Conservation (phyloP, 768 basidiomycete genomes). For the Calvatia gigantea region DNA sequence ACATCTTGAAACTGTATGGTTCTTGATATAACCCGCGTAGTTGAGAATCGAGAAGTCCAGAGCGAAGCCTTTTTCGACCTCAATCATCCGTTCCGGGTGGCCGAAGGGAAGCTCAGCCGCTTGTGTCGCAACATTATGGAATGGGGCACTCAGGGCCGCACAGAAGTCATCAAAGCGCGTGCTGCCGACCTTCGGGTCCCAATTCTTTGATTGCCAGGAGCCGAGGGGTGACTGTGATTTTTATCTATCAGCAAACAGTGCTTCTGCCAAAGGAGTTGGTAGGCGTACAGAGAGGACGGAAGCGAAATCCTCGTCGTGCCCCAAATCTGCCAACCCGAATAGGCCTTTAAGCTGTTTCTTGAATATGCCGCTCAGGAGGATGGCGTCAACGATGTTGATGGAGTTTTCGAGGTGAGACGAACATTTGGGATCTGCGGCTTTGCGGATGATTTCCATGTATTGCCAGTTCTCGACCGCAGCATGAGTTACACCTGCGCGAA, state of each 20-base stretch:
- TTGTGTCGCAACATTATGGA: slow-evolving; percentile 23
- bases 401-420: slow-evolving; percentile 53
- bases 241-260: neutral
- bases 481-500: slow-evolving; percentile 70
- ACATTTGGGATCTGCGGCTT: slow-evolving; percentile 62
- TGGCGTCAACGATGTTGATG: slow-evolving; percentile 56
- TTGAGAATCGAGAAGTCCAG: slow-evolving; percentile 63
- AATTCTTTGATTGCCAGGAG: slow-evolving; percentile 81
- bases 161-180: slow-evolving; percentile 70
- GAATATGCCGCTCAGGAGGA: slow-evolving; percentile 47
- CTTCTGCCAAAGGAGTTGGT: slow-evolving; percentile 18
- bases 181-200: slow-evolving; percentile 74
- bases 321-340: slow-evolving; percentile 69
- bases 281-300: slow-evolving; percentile 58
- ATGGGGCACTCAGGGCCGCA: slow-evolving; percentile 44
- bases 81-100: slow-evolving; percentile 44
- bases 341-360: slow-evolving; percentile 59
- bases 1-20: slow-evolving; percentile 18
- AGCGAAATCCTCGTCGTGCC: slow-evolving; percentile 77
- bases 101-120: slow-evolving; percentile 43
- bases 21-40: slow-evolving; percentile 75
- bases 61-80: slow-evolving; percentile 40
- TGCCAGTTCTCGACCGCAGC: slow-evolving; percentile 81
- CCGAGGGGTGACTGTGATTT: slow-evolving; percentile 43
- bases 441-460: slow-evolving; percentile 81